A percentile compares a stretch with the other conserved stretches of the same genome.
These are phyloP conservation scores for Phytophthora fragariaefolia DNA, from an alignment of 352 stramenopile species.

Conservation along the genomic window DNA sequence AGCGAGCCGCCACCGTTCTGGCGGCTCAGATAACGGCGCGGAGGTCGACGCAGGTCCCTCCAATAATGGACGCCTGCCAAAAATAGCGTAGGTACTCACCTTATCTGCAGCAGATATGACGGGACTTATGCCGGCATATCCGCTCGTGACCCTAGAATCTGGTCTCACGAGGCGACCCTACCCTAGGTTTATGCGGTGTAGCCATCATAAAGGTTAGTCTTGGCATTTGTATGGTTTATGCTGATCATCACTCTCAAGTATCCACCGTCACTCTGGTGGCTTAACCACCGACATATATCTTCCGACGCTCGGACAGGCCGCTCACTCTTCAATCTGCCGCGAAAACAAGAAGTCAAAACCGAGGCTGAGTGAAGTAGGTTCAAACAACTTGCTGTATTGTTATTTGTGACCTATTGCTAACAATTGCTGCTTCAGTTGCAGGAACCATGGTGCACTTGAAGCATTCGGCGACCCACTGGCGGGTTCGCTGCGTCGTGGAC, in stretches of 20 bases:
- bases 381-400: not conserved
- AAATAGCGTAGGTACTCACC: not conserved
- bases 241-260: conserved; percentile 10
- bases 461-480: not conserved
- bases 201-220: conserved; percentile 12
- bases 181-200: conserved; percentile 3
- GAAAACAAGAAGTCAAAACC: not conserved
- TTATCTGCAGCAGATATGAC: conserved; percentile 8
- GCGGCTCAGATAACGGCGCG: too few species aligned
- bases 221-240: conserved; percentile 14
- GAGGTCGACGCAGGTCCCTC: too few species aligned
- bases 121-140: not conserved
- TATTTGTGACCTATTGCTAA: not conserved
- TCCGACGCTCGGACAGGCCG: not conserved
- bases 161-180: conserved; percentile 10
- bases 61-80: conserved; percentile 8
- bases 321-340: conserved; percentile 7
- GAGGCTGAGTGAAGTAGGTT: too few species aligned
- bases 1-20: too few species aligned
- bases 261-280: not conserved
- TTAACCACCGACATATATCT: conserved; percentile 1
- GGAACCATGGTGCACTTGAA: conserved; percentile 1
- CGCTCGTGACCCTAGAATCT: conserved; percentile 1
- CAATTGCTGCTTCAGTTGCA: not conserved
- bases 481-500: not conserved